Evolutionary conservation across 2,329 filamentous ascomycete species (phyloP), one percentile per base, ranked within the genome.

Genomic region (Tolypocladium amazonense): DNA sequence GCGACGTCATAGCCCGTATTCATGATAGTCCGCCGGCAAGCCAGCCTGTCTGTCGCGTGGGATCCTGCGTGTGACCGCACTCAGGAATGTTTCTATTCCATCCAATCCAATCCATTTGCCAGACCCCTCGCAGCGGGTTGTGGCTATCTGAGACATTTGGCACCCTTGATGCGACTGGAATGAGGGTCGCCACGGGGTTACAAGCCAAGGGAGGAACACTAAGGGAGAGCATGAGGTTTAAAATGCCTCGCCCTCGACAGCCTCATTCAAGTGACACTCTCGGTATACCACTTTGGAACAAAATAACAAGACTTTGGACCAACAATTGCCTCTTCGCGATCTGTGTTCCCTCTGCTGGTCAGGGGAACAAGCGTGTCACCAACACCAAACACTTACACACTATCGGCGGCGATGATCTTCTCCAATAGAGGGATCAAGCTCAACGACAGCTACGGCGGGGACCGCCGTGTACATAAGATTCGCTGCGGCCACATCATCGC

Each of bases 381-480:
- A 30, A 30, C 45, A 30, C 25, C 14, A 47, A 14, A 6, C 23
- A 50, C 47, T 18, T 50, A n/a, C 25, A n/a, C 39, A 57, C 38
- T 20, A 52, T 38, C 12, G 4, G 3, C 33, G 27, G 25, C 4
- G 20, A 50, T 33, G 41, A n/a, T 52, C 30, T 43, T 39, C 33
- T 47, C 47, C 14, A 14, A n/a, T 11, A 52, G 39, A 23, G 47
- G 56, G n/a, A 58, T 61, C 45, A 60, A 41, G 41, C 58, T 63
- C 3, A 78, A 77, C 1, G 75, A 74, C 2, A 75, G 76, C 1
- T 72, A 73, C 1, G 73, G 71, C 1, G 71, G 68, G 3, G 69
- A 68, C 14, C 45, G 15, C 9, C 43, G 23, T 7, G 41, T 25
- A 27, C 47, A 39, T 25, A 52, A n/a, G 4, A 45, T 18, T 20